These are phyloP conservation scores for Coffea humblotiana DNA, from an alignment of 305 asterid species.

Conservation along the genomic window DNA sequence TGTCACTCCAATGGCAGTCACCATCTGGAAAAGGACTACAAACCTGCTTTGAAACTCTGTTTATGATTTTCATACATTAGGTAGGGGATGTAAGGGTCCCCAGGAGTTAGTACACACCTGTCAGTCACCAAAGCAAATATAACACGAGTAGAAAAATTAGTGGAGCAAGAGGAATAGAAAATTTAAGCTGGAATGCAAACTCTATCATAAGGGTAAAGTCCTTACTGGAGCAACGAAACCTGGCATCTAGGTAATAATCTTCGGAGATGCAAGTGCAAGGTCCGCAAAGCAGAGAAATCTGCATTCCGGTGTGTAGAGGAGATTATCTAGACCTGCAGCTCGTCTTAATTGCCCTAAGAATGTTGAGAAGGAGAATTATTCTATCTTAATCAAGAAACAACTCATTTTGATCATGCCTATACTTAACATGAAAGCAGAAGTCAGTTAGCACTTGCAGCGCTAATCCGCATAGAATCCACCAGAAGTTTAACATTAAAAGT, in stretches of 20 bases:
- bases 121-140: slow-evolving; percentile 25
- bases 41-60: slow-evolving; percentile 90
- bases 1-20: neutral
- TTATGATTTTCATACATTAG: slow-evolving; percentile 82
- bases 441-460: slow-evolving; percentile 14
- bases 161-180: slow-evolving; percentile 8
- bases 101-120: slow-evolving; percentile 98
- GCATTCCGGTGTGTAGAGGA: slow-evolving; percentile 98
- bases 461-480: slow-evolving; percentile 17
- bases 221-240: slow-evolving; percentile 99
- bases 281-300: slow-evolving; percentile 99
- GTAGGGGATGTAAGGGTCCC: slow-evolving; percentile 95
- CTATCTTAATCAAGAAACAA: neutral
- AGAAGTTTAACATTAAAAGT: neutral
- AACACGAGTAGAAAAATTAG: slow-evolving; percentile 18
- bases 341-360: slow-evolving; percentile 79
- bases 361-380: slow-evolving; percentile 4
- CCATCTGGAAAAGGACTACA: neutral
- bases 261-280: slow-evolving; percentile 98
- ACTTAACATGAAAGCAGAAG: slow-evolving; percentile 18
- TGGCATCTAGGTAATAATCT: slow-evolving; percentile 93
- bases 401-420: neutral
- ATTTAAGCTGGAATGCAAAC: neutral
- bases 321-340: slow-evolving; percentile 92
- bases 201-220: slow-evolving; percentile 6